Evolutionary conservation across 306 rosid genomes (phyloP), one percentile per base, ranked within the genome.

Genomic region (Lathyrus aphaca): DNA sequence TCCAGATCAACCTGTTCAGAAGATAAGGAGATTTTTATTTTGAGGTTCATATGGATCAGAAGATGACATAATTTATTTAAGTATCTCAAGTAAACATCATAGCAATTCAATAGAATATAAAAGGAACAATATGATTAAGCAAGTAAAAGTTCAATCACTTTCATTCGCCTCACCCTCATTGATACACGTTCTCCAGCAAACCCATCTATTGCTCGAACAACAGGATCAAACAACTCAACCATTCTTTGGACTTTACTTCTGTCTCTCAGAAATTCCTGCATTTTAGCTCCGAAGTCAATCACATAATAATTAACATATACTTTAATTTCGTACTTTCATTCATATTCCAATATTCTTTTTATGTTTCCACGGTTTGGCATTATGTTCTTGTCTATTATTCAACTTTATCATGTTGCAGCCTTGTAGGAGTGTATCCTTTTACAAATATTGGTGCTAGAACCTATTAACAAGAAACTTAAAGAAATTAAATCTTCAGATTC

Each of bases 141-240:
- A 0, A 45, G 37, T 45, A 32, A 16, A 60, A 60, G 37, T 35
- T 71, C 68, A 71, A 65, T 44, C 49, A 54, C 57, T 63, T 27
- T 27, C 15, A 32, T 40, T 72, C 16, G 64, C 55, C 97, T 76
- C 75, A 90, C 98, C 91, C 96, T 85, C 87, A 93, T 93, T 65
- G 97, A 93, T 27, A 93, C 87, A 59, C 96, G 96, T 74, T 93
- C 98, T 84, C 98, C 98, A 50, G 94, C 75, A 64, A 93, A 19
- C 72, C 81, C 82, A 75, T 93, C 97, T 54, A 88, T 15, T 64
- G 80, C 88, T 77, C 96, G 86, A 58, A 93, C 97, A 43, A 86
- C n/a, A 39, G 98, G 98, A 67, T 93, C 97, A 80, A 88, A 83
- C 76, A 83, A 60, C 76, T 88, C 75, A 77, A 88, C 98, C 91